These are phyloP conservation scores for Auxenochlorella pyrenoidosa DNA, from an alignment of 139 green algal genomes.

Conservation along the genomic window DNA sequence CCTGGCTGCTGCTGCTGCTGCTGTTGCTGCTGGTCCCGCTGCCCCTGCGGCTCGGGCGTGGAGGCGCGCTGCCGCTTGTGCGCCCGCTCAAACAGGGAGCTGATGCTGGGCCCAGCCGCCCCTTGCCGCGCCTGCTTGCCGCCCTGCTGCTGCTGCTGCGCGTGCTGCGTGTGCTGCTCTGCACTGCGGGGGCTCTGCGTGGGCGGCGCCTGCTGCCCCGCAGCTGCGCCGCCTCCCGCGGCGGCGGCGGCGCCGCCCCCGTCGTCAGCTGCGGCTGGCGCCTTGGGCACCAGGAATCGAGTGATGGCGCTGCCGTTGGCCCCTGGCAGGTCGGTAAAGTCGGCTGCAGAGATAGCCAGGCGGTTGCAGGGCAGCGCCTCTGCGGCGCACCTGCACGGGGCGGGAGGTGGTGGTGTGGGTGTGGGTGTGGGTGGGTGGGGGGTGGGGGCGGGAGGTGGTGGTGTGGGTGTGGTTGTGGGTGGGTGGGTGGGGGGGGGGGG, in stretches of 20 bases:
- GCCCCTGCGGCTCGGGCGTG: background rate
- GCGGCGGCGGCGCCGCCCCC: background rate
- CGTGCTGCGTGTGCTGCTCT: background rate
- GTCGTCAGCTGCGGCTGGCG: background rate
- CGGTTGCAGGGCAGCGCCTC: conserved; percentile 72
- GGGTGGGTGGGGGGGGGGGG: no score
- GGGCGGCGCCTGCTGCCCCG: background rate
- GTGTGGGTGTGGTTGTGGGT: no score
- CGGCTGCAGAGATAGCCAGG: conserved; percentile 66
- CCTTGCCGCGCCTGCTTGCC: background rate
- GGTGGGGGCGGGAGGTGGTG: background rate
- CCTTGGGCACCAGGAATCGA: conserved; percentile 46
- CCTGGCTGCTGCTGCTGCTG: background rate
- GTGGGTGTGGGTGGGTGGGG: background rate
- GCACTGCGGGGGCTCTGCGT: no score
- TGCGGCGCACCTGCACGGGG: conserved; percentile 29
- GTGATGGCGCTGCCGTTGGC: conserved; percentile 39
- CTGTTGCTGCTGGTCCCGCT: background rate
- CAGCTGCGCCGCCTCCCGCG: background rate
- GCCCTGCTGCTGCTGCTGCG: background rate
- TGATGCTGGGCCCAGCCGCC: background rate
- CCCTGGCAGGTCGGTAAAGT: conserved; percentile 55
- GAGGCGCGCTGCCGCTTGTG: conserved; percentile 15
- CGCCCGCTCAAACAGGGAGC: conserved; percentile 9
- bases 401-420: background rate